phyloP scores from a whole-genome alignment of 192 early-diverging fungal genomes.

The Spizellomyces sp. region DNA sequence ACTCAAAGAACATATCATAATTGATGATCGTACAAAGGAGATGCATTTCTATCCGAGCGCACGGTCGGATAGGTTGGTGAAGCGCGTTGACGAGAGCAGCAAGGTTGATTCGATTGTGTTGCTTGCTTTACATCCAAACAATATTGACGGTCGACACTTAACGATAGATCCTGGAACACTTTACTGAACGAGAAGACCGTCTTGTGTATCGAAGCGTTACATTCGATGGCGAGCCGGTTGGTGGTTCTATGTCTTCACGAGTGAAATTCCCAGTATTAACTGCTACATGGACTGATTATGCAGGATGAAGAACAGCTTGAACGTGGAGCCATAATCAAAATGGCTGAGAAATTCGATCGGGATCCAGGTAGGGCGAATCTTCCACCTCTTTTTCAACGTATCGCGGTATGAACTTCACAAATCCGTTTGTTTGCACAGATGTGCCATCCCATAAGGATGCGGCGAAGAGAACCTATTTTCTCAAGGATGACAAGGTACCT shows the following conservation, averaged over 20 bases:
- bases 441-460: conserved; percentile 42
- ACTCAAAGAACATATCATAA: conserved; percentile 56
- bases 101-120: conserved; percentile 38
- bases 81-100: conserved; percentile 46
- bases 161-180: conserved; percentile 47
- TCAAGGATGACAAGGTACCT: conserved; percentile 51
- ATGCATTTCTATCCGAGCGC: conserved; percentile 59
- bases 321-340: conserved; percentile 46
- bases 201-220: conserved; percentile 56
- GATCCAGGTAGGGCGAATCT: conserved; percentile 32
- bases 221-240: conserved; percentile 40
- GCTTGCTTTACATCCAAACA: background rate
- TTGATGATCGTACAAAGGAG: conserved; percentile 52
- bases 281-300: background rate
- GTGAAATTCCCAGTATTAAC: too few relatives aligned
- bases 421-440: conserved; percentile 8
- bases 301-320: conserved; percentile 18
- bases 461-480: conserved; percentile 58
- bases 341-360: conserved; percentile 60
- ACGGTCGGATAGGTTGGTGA: conserved; percentile 54
- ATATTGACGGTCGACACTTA: background rate
- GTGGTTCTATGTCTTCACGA: background rate
- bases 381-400: background rate
- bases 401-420: background rate
- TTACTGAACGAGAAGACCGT: conserved; percentile 56